Evolutionary conservation across 1,284 basidiomycete genomes (phyloP).

Genomic region (Ustilago xerochloae): DNA sequence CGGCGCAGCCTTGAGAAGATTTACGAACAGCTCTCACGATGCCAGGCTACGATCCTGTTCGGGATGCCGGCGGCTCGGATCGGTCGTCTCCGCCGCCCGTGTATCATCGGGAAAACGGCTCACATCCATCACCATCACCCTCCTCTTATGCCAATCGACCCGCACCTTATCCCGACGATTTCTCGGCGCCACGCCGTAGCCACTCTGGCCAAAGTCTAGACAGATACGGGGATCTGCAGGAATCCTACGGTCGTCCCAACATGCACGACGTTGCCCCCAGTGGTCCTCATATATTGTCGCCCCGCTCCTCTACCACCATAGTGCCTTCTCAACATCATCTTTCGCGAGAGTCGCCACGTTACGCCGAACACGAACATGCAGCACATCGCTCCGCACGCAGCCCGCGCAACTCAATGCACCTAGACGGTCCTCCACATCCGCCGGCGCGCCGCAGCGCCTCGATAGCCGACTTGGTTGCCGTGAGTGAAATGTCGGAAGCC

Average conservation of each 20-base stretch:
- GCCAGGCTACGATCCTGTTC: conserved; percentile 35
- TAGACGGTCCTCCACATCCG: conserved; percentile 11
- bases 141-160: conserved; percentile 9
- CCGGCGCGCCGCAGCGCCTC: conserved; percentile 38
- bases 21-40: neutral
- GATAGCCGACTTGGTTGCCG: conserved; percentile 44
- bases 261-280: conserved; percentile 3
- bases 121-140: conserved; percentile 22
- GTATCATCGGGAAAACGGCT: conserved; percentile 8
- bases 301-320: conserved; percentile 11
- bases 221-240: conserved; percentile 6
- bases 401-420: conserved; percentile 19
- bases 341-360: conserved; percentile 2
- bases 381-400: conserved; percentile 20
- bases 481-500: conserved; percentile 43
- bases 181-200: conserved; percentile 2
- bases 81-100: conserved; percentile 24
- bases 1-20: neutral
- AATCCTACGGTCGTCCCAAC: conserved; percentile 8
- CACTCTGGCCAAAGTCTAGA: conserved; percentile 17
- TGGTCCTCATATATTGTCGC: conserved; percentile 9
- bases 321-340: conserved; percentile 1
- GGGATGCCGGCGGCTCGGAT: conserved; percentile 36
- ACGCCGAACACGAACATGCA: conserved; percentile 13
- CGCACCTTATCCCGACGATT: conserved; percentile 3